Percentiles rank a stretch among this genome's conserved stretches.
These are phyloP conservation scores for Saturnispora ahearnii DNA, from an alignment of 805 yeast genomes.

Conservation along the genomic window DNA sequence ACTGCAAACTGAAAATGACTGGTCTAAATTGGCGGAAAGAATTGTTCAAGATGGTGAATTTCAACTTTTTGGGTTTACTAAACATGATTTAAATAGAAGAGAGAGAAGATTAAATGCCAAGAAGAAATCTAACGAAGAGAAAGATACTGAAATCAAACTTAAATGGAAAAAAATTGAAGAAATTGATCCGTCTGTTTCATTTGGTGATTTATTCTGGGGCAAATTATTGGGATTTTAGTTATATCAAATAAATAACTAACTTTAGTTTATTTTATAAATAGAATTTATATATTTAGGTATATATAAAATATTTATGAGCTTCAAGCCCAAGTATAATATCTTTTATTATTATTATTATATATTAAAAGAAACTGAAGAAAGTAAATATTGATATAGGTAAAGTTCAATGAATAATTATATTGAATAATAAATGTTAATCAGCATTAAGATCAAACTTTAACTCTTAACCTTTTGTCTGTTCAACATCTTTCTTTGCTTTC, in stretches of 20 bases:
- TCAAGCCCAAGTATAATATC: not conserved
- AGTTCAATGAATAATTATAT: no score
- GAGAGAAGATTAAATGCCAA: conserved; percentile 11
- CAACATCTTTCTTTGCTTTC: conserved; percentile 66
- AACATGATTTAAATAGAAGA: conserved; percentile 11
- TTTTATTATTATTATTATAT: not conserved
- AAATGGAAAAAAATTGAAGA: conserved; percentile 8
- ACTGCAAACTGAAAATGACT: conserved; percentile 7
- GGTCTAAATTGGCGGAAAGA: conserved; percentile 9
- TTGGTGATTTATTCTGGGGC: conserved; percentile 8
- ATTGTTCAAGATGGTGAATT: conserved; percentile 12
- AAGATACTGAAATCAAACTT: not conserved
- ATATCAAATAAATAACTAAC: not conserved
- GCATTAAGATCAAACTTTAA: not conserved
- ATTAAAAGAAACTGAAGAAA: not conserved
- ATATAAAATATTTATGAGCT: no score
- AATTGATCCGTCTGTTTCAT: conserved; percentile 6
- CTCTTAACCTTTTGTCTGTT: conserved; percentile 48
- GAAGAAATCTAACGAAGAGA: not conserved
- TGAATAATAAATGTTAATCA: no score
- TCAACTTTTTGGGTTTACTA: conserved; percentile 11
- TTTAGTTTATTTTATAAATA: not conserved
- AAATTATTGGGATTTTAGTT: not conserved
- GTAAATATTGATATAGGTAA: not conserved
- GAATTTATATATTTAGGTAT: no score